Base-by-base conservation (phyloP, 2,329 filamentous ascomycete species). In the Ceratocystiopsis sp. region DNA sequence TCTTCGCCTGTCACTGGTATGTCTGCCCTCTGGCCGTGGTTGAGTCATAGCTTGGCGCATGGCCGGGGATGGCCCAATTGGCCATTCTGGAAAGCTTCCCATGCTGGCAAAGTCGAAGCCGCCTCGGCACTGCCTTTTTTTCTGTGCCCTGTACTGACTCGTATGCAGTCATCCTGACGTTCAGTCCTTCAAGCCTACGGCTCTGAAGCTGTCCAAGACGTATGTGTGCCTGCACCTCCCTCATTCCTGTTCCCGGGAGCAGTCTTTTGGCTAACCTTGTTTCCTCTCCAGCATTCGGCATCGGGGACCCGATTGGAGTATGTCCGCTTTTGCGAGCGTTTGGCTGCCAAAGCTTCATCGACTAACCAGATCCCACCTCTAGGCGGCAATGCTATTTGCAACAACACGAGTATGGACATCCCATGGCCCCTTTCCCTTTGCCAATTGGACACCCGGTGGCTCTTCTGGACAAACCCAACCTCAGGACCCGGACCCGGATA, bases 221-320 rank as follows among this genome's bases (percentile, higher is more conserved):
- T 93, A 75, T 64, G 83, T 75, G n/a, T 29, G 7, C 41, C 16
- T 29, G 10, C 40, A 43, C 39, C 16, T 17, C 15, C 41, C 19
- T 3, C 34, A 29, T 35, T 32, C 19, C 41, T 44, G 38, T 40
- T 25, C 43, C 19, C 35, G 40, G 19, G 19, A 29, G 4, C 5
- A 29, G 25, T 8, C 25, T 2, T 10, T 2, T 11, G 25, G 25
- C 25, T 29, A 29, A 29, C 25, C 25, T 7, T 29, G 6, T 29
- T 8, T 7, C 25, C 10, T 29, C 14, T 53, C 54, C 61, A 93
- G 85, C 60, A 75, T 95, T 59, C 86, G 93, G 56, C 91, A 98
- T 66, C 80, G 91, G 64, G 91, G 91, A 55, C 91, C 91, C 57
- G 91, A 98, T 70, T 98, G 91, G 91, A 94, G 85, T 91, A 69